Conservation (phyloP, 2,329 filamentous ascomycete species). For the Aspergillus fischeri region DNA sequence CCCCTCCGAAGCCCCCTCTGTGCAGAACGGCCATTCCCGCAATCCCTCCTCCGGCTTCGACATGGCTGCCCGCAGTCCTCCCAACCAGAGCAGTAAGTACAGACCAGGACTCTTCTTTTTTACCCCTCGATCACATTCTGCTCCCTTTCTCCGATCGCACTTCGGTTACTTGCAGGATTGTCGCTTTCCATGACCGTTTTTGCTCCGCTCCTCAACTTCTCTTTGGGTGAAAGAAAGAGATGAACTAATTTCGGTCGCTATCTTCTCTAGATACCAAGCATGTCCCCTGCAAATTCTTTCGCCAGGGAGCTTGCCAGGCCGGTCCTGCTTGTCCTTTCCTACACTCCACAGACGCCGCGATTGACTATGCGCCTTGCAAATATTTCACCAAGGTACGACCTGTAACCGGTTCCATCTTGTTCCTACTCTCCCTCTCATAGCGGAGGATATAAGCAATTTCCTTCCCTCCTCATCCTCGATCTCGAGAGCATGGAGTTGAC, state of each 20-base stretch:
- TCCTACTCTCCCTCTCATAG: background rate
- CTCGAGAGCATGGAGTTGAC: constrained; percentile 13
- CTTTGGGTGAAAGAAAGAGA: background rate
- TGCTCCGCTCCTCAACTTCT: background rate
- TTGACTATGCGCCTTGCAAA: constrained; percentile 88
- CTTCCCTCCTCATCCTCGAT: background rate
- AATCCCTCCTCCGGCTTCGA: constrained; percentile 41
- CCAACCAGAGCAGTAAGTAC: constrained; percentile 43
- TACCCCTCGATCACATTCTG: background rate
- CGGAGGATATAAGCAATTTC: background rate
- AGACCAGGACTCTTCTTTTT: background rate
- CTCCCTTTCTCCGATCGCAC: background rate
- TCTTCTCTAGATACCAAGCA: constrained; percentile 74
- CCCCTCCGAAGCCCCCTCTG: constrained; percentile 27
- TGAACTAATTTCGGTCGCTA: background rate
- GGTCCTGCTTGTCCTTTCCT: constrained; percentile 94
- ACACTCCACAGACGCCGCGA: constrained; percentile 79
- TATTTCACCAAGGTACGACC: constrained; percentile 87
- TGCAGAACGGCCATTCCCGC: constrained; percentile 41
- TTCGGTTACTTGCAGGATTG: background rate
- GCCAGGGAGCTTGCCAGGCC: constrained; percentile 92
- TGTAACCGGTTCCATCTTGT: background rate
- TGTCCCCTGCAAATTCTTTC: constrained; percentile 99
- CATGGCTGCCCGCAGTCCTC: constrained; percentile 44
- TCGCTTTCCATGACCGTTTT: background rate